phyloP scores from a whole-genome alignment of 2,329 filamentous ascomycete genomes.

The Xylaria polymorpha region DNA sequence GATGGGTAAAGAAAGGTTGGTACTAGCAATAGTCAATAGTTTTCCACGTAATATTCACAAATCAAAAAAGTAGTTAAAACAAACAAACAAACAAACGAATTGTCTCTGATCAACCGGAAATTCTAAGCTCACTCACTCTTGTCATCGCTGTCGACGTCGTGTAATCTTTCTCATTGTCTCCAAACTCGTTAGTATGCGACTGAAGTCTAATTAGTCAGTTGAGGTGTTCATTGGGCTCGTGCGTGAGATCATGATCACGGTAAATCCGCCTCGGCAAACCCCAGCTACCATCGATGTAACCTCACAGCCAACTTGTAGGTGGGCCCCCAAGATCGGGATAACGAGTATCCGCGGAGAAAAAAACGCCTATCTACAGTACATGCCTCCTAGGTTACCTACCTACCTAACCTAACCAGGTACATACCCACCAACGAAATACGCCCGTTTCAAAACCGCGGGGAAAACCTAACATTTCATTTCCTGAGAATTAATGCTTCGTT shows the following conservation, averaged over 20 bases:
- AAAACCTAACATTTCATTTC: background rate
- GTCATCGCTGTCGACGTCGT: background rate
- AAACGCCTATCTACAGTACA: background rate
- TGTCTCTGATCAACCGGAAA: background rate
- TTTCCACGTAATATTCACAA: slow-evolving; percentile 24
- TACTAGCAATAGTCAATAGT: slow-evolving; percentile 38
- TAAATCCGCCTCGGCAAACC: slow-evolving; percentile 13
- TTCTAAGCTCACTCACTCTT: background rate
- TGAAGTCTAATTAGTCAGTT: background rate
- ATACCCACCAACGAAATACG: background rate
- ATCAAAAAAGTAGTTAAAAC: slow-evolving; percentile 15
- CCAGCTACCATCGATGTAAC: background rate
- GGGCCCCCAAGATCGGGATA: slow-evolving; percentile 11
- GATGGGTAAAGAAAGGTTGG: slow-evolving; percentile 29
- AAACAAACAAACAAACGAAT: background rate
- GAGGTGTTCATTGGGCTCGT: background rate
- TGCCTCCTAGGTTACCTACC: too few species aligned
- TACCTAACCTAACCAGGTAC: too few species aligned
- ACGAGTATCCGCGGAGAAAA: slow-evolving; percentile 7
- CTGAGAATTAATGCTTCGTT: too few species aligned
- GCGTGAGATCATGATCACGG: background rate
- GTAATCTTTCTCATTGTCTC: background rate
- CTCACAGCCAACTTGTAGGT: background rate
- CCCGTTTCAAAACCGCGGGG: slow-evolving; percentile 24
- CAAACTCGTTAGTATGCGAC: background rate